Evolutionary conservation across 2,329 filamentous ascomycete genomes (phyloP).

Genomic region (Metarhizium brunneum): DNA sequence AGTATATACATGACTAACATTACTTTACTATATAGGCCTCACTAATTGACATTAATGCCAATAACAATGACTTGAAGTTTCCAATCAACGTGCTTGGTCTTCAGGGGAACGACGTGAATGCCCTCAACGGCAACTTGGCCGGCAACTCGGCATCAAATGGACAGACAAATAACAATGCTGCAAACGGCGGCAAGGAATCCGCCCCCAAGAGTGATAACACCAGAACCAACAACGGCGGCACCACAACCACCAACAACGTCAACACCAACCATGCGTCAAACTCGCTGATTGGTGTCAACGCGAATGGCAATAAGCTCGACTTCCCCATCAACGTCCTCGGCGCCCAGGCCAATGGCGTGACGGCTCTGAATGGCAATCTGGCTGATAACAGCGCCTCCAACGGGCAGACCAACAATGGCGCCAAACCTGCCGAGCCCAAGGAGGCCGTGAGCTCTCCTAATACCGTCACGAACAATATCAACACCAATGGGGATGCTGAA

Average conservation of each 20-base stretch:
- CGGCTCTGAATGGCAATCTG: neutral
- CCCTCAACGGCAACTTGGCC: neutral
- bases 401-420: neutral
- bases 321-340: conserved; percentile 2
- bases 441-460: too few relatives aligned
- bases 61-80: neutral
- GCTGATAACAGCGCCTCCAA: neutral
- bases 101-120: neutral
- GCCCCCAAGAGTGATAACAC: too few relatives aligned
- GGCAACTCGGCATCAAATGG: neutral
- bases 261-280: neutral
- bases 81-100: neutral
- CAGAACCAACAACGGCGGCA: neutral
- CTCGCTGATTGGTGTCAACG: neutral
- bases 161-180: too few relatives aligned
- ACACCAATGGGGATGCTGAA: too few relatives aligned
- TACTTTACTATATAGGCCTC: neutral
- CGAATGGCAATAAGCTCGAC: neutral
- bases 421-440: neutral
- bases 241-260: neutral
- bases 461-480: too few relatives aligned
- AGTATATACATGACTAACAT: neutral
- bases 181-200: neutral
- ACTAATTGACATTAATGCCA: neutral
- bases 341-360: neutral